phyloP scores from a whole-genome alignment of 2,329 filamentous ascomycete species.

The Claviceps maximensis region DNA sequence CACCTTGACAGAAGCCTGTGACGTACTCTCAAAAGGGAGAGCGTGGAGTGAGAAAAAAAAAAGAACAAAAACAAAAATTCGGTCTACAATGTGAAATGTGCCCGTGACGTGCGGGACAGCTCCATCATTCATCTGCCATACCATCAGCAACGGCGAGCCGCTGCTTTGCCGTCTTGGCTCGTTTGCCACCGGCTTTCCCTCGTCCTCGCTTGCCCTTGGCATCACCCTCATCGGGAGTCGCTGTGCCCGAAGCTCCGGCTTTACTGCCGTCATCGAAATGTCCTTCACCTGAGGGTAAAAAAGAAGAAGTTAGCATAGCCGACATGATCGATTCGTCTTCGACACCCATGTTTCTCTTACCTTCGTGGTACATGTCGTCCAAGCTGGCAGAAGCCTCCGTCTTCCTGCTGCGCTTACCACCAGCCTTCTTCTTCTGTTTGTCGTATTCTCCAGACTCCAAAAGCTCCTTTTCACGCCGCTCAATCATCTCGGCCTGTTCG shows the following conservation, averaged over 20 bases:
- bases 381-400: constrained; percentile 49
- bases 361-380: constrained; percentile 98
- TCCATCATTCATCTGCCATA: constrained; percentile 18
- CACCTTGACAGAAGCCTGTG: background rate
- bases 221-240: constrained; percentile 58
- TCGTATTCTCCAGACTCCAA: constrained; percentile 57
- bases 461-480: constrained; percentile 80
- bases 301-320: constrained; percentile 1
- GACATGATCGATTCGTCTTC: too few species aligned
- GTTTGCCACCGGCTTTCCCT: constrained; percentile 37
- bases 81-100: background rate
- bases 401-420: constrained; percentile 40
- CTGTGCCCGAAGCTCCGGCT: constrained; percentile 54
- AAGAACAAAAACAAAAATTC: background rate
- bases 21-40: background rate
- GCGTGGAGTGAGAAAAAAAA: background rate
- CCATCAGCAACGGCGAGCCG: constrained; percentile 56
- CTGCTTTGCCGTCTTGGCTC: constrained; percentile 56
- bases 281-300: constrained; percentile 59
- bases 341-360: constrained; percentile 30
- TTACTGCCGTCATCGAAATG: constrained; percentile 86
- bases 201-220: constrained; percentile 39
- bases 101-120: background rate
- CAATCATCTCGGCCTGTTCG: constrained; percentile 87
- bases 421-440: constrained; percentile 49